Evolutionary conservation across 1,139 yeast genomes (phyloP), one percentile per base, ranked within the genome.

Genomic region (Saccharomyces hybrid): DNA sequence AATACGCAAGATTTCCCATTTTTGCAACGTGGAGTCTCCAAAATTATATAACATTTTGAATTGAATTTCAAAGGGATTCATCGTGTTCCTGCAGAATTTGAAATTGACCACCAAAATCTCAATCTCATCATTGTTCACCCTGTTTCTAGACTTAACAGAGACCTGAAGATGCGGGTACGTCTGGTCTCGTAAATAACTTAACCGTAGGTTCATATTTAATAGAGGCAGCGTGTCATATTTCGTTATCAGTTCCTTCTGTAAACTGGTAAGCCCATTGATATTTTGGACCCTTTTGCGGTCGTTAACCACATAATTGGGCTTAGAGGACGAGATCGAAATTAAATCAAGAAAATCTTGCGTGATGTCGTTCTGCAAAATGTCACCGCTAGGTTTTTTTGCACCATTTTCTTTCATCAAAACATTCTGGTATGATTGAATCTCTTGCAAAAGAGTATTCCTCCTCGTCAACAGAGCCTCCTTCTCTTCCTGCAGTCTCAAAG

Each of bases 211-310:
- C 62, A 64, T 61, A 49, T 64, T 65, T 47, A 65, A 49, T 19
- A 65, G 26, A 3, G 68, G 68, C 49, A 65, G 42, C 1, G 66
- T 62, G 49, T 65, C 67, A 48, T 57, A 60, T 50, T 65, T 65
- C n/a, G 52, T 27, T 2, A 48, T 53, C 47, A 63, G 50, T 50
- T 57, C 60, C 14, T 52, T 48, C 7, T 50, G 44, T 4, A 49
- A 42, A 29, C 16, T 6, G 7, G 54, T 27, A 5, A 31, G 14
- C 1, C 52, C 54, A 25, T 52, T 29, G 27, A 51, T 19, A n/a
- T 9, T 46, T n/a, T 14, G 27, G 34, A 42, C 28, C 2, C 44
- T 11, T 9, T 27, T 42, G n/a, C 16, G 27, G 44, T 38, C 44
- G 2, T 38, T 16, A 6, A 16, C 13, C 44, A 16, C 44, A 16